Base-by-base conservation (phyloP, 345 rosid species). In the Kandelia obovata region DNA sequence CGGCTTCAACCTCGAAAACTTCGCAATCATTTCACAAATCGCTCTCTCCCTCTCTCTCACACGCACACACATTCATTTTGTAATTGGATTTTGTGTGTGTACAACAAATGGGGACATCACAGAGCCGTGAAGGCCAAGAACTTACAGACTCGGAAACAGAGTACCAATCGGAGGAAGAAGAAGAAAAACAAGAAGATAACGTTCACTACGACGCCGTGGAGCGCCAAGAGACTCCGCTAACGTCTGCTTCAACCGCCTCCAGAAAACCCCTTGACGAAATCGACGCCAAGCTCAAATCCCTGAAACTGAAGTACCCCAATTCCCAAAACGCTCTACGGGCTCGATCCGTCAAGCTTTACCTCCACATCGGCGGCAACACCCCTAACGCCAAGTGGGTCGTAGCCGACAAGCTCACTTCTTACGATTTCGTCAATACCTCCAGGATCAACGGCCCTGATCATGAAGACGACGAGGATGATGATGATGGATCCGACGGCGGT, bases 321-420 rank as follows among this genome's bases (percentile, higher is more conserved):
- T 72, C 52, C n/a, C 43, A 51, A n/a, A 53, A 49, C n/a, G 30
- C 19, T 23, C 62, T 39, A 25, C 32, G 60, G 37, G n/a, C 65
- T 19, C 67, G 86, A 71, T 82, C 86, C 7, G 97, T 91, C 6
- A 91, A 89, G 86, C 95, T 91, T 27, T 88, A 89, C 72, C 92
- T 88, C 35, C 91, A 94, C 39, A 72, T 91, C 35, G 95, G 95
- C 16, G 98, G 97, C 30, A 86, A 81, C 81, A 85, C 96, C 21
- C 96, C 97, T 1, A 80, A 77, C 67, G 95, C 98, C 60, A 94
- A 88, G 77, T 91, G 98, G 97, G 55, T 87, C 57, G 17, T 86
- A 35, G 72, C 92, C 1, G 92, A 89, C 34, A 91, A 88, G 63
- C 49, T 83, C 19, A 75, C 92, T 1, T 76, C 91, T 3, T 91